phyloP scores from a whole-genome alignment of 352 stramenopile species.

The Thalassiosira pacifica region DNA sequence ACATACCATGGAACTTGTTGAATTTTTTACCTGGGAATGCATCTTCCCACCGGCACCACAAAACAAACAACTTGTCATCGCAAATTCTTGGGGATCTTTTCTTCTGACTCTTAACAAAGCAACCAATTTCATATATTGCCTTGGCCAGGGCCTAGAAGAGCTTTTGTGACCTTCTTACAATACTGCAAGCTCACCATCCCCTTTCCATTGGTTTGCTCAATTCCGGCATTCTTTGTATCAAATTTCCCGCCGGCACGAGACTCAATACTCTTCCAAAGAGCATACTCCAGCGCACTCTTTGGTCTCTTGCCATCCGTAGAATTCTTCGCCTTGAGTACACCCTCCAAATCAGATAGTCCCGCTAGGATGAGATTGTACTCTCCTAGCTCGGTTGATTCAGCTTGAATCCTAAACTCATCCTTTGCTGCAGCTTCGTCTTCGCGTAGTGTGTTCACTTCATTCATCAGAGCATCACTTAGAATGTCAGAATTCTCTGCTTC shows the following conservation, averaged over 20 bases:
- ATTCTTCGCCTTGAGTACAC: neutral
- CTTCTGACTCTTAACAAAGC: constrained; percentile 3
- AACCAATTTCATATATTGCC: neutral
- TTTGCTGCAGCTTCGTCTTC: too few species aligned
- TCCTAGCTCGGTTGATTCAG: neutral
- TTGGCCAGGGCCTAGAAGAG: neutral
- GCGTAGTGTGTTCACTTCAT: neutral
- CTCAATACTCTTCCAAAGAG: neutral
- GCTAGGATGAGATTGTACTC: neutral
- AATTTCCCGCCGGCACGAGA: neutral
- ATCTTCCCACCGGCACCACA: neutral
- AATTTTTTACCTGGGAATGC: constrained; percentile 1
- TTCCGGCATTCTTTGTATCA: neutral
- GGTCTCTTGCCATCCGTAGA: neutral
- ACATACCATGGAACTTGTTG: constrained; percentile 12
- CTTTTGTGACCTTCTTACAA: neutral
- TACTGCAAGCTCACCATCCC: neutral
- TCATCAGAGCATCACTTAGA: neutral
- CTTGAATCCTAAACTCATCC: neutral
- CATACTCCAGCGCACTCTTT: neutral
- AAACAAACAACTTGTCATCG: neutral
- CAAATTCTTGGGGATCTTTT: neutral
- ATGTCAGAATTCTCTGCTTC: neutral
- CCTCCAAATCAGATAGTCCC: neutral
- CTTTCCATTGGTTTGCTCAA: neutral